Percentiles rank a stretch among this genome's conserved stretches.
Evolutionary conservation across 140 eudicot genomes (phyloP).

Genomic region (Senecio squalidus): DNA sequence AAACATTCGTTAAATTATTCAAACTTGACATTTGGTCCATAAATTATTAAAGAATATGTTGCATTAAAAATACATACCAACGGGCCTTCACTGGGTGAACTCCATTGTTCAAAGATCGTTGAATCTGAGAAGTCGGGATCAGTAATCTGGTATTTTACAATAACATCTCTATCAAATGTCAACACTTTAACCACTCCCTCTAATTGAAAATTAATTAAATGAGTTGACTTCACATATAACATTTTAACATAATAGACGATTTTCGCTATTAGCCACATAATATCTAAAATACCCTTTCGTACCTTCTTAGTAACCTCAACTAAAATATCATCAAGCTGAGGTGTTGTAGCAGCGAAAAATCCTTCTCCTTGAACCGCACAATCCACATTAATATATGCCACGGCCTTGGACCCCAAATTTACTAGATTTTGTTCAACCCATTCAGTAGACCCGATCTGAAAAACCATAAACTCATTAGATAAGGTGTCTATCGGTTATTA

Average conservation of each 20-base stretch:
- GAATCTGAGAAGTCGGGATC: conserved; percentile 61
- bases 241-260: conserved; percentile 17
- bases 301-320: conserved; percentile 81
- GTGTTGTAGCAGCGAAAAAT: conserved; percentile 67
- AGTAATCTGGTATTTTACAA: conserved; percentile 37
- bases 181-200: not conserved
- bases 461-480: not conserved
- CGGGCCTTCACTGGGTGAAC: conserved; percentile 34
- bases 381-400: conserved; percentile 87
- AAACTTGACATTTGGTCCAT: conserved; percentile 6
- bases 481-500: not conserved
- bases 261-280: not conserved
- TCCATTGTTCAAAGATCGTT: conserved; percentile 58
- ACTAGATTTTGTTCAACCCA: conserved; percentile 93
- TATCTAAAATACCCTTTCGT: conserved; percentile 2
- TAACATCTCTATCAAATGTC: conserved; percentile 4
- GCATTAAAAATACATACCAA: conserved; percentile 56
- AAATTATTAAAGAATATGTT: conserved; percentile 3
- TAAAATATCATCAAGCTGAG: conserved; percentile 84
- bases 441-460: conserved; percentile 94
- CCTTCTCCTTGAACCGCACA: conserved; percentile 99
- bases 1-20: conserved; percentile 7
- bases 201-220: not conserved
- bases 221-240: not conserved
- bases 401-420: conserved; percentile 78